A percentile compares a stretch with the other conserved stretches of the same genome.
Evolutionary conservation across 2,329 filamentous ascomycete species (phyloP).

Genomic region (Neofusicoccum ribis): DNA sequence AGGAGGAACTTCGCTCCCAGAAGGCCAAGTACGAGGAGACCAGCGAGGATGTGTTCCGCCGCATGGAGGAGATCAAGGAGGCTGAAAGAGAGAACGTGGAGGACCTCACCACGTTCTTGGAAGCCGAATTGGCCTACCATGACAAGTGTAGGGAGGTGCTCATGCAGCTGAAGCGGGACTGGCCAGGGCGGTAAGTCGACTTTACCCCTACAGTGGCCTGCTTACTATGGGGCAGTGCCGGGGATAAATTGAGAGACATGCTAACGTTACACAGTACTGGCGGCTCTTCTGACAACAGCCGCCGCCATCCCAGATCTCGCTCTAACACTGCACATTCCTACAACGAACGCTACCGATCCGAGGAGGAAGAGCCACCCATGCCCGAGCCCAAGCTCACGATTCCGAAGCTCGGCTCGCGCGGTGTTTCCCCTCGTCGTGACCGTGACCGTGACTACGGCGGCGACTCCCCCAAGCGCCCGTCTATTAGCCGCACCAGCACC

Average conservation of each 20-base stretch:
- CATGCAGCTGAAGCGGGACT: conserved; percentile 66
- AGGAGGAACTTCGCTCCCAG: conserved; percentile 86
- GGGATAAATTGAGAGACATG: conserved; percentile 19
- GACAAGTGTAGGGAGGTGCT: conserved; percentile 88
- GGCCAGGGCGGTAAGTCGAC: conserved; percentile 60
- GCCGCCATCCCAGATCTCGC: conserved; percentile 54
- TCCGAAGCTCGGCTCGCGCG: conserved; percentile 44
- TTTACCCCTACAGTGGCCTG: conserved; percentile 23
- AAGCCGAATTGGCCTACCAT: conserved; percentile 87
- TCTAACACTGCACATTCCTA: conserved; percentile 66
- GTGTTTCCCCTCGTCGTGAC: conserved; percentile 39
- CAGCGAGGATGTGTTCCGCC: conserved; percentile 83
- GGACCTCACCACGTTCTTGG: conserved; percentile 78
- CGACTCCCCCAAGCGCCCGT: conserved; percentile 46
- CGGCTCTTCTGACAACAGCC: conserved; percentile 30
- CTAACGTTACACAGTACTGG: conserved; percentile 29
- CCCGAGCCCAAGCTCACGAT: conserved; percentile 52
- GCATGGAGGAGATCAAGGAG: conserved; percentile 97
- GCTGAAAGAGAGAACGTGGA: conserved; percentile 79
- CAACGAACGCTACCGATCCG: conserved; percentile 58
- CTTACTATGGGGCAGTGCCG: conserved; percentile 27
- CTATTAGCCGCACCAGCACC: conserved; percentile 41
- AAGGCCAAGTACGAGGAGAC: conserved; percentile 97
- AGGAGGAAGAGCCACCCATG: conserved; percentile 57
- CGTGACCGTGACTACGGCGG: conserved; percentile 19